Evolutionary conservation across 495 filamentous ascomycete species (phyloP), one percentile per base, ranked within the genome.

Genomic region (Podospora tetraspora): DNA sequence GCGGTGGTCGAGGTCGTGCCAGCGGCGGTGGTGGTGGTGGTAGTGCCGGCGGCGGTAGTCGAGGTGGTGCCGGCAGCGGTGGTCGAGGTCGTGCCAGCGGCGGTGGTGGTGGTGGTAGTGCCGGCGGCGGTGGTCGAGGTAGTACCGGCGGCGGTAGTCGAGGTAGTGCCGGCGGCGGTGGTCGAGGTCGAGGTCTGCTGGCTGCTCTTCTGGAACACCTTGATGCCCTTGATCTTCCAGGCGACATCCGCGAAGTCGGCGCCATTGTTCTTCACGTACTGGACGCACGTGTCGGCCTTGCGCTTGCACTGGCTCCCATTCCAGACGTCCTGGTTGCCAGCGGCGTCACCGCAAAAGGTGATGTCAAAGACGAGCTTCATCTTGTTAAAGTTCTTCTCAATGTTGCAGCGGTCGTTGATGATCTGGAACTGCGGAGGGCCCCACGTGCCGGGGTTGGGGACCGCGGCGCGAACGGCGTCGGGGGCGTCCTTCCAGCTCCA

Each of bases 401-500:
- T 78, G 57, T 83, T 70, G 72, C 85, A 87, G 13, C 62, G 71
- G 63, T 65, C 64, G 69, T 70, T 70, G 57, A 43, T 52, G 29
- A 87, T 71, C 69, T 86, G 76, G 19, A 88, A 90, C 67, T 81
- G 82, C 2, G 94, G 91, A 4, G 74, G 82, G 22, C 90, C 91
- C 83, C 92, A 97, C 6, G 66, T 69, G 37, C 19, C 37, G 1
- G 88, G 84, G 66, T 90, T 81, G 4, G 94, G 94, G 0, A 76
- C 81, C 27, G 89, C 87, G 3, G 71, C 72, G 8, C 85, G 86
- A 37, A 83, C 67, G 59, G 80, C 75, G 0, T 24, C 6, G 24
- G 81, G 81, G 12, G 69, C 65, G 23, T 85, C 85, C 13, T 89
- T 73, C 79, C 91, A 94, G 80, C 87, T 90, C 86, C 87, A 96